Evolutionary conservation across 768 basidiomycete species (phyloP).

Genomic region (Suillus subaureus): DNA sequence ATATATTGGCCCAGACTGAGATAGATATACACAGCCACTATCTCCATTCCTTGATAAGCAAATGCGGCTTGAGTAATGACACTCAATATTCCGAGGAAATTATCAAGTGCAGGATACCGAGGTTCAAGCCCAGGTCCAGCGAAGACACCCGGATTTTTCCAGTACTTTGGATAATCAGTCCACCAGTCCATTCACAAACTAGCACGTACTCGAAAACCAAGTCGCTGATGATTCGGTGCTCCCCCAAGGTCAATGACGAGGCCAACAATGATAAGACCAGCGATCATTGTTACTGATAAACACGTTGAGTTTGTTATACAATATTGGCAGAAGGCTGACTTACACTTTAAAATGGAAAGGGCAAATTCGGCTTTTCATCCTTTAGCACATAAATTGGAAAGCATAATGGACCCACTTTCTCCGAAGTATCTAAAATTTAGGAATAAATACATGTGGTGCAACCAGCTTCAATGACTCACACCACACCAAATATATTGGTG

Average conservation of each 20-base stretch:
- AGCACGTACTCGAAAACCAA: slow-evolving; percentile 62
- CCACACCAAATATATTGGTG: slow-evolving; percentile 72
- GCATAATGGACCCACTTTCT: slow-evolving; percentile 47
- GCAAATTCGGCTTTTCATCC: slow-evolving; percentile 56
- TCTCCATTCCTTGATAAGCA: slow-evolving; percentile 57
- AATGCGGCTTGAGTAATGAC: slow-evolving; percentile 58
- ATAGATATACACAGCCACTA: slow-evolving; percentile 31
- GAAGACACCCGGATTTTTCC: slow-evolving; percentile 54
- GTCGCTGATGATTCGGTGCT: slow-evolving; percentile 46
- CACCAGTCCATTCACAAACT: not conserved
- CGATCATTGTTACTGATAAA: slow-evolving; percentile 54
- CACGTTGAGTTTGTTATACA: not conserved
- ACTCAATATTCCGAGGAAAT: slow-evolving; percentile 41
- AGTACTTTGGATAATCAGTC: slow-evolving; percentile 37
- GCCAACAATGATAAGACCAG: slow-evolving; percentile 59
- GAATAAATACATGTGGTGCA: not conserved
- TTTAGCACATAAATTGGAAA: not conserved
- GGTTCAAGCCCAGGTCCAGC: slow-evolving; percentile 8
- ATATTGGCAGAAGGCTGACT: not conserved
- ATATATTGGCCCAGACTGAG: slow-evolving; percentile 11
- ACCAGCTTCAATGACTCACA: slow-evolving; percentile 33
- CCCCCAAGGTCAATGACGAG: slow-evolving; percentile 81
- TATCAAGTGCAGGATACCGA: slow-evolving; percentile 7
- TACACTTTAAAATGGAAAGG: slow-evolving; percentile 70
- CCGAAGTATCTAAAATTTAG: slow-evolving; percentile 53